These are phyloP conservation scores for Pinguiococcus pyrenoidosus DNA, from an alignment of 108 stramenopile species.

Conservation along the genomic window DNA sequence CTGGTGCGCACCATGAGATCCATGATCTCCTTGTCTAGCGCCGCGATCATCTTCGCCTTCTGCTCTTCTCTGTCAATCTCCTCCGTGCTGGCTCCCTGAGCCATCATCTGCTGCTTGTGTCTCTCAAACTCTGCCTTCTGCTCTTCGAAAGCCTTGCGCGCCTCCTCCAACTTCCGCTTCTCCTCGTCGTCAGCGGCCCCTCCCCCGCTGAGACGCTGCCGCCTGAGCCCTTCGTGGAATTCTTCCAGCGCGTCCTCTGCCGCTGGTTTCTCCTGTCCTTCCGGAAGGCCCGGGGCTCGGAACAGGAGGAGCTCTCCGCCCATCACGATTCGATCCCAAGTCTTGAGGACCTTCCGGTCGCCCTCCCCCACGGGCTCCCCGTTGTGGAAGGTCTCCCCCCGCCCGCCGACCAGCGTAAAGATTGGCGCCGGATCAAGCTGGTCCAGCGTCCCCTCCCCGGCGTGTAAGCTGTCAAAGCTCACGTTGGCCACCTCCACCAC, in stretches of 20 bases:
- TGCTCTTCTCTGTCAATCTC: too few relatives aligned
- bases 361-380: slow-evolving; percentile 20
- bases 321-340: slow-evolving; percentile 32
- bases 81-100: neutral
- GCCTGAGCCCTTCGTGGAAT: slow-evolving; percentile 5
- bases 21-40: slow-evolving; percentile 38
- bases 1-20: slow-evolving; percentile 11
- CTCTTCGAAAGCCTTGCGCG: slow-evolving; percentile 1
- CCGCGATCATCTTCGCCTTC: slow-evolving; percentile 7
- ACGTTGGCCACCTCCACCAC: slow-evolving; percentile 23
- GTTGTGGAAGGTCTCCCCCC: slow-evolving; percentile 38
- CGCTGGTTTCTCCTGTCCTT: too few relatives aligned
- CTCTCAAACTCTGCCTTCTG: slow-evolving; percentile 5
- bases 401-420: slow-evolving; percentile 11
- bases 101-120: neutral
- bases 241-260: slow-evolving; percentile 2
- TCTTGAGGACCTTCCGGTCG: slow-evolving; percentile 10
- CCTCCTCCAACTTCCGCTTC: slow-evolving; percentile 1
- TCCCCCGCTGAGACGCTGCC: neutral
- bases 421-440: slow-evolving; percentile 1
- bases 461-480: slow-evolving; percentile 38
- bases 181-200: slow-evolving; percentile 6
- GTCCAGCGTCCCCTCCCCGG: slow-evolving; percentile 21
- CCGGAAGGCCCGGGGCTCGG: slow-evolving; percentile 1
- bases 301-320: slow-evolving; percentile 18